A percentile compares a stretch with the other conserved stretches of the same genome.
phyloP scores from a whole-genome alignment of 345 rosid species.

The Bruguiera sexangula region DNA sequence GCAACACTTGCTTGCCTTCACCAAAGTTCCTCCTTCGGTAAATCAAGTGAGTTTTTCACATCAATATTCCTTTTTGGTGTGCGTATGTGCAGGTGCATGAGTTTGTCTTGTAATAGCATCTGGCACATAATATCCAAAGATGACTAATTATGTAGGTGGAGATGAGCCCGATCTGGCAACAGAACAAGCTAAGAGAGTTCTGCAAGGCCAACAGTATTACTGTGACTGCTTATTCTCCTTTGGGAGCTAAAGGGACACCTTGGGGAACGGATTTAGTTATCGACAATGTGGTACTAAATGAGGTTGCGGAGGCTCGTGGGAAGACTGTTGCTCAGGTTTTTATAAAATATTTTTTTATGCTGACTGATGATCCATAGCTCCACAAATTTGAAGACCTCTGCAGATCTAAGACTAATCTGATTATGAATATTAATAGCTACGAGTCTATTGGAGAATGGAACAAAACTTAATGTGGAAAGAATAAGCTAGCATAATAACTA shows the following conservation, averaged over 20 bases:
- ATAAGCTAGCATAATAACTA: too few species aligned
- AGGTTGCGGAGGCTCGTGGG: conserved; percentile 19
- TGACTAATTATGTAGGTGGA: conserved; percentile 21
- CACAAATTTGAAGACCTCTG: not conserved
- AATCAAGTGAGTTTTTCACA: not conserved
- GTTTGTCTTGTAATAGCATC: not conserved
- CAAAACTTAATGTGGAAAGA: too few species aligned
- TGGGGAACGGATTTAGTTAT: conserved; percentile 27
- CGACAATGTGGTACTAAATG: conserved; percentile 19
- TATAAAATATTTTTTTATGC: not conserved
- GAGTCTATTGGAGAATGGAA: too few species aligned
- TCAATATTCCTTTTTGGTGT: not conserved
- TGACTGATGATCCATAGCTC: not conserved
- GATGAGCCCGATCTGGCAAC: conserved; percentile 35
- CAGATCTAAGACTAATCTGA: too few species aligned
- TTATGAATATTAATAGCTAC: too few species aligned
- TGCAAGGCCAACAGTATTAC: conserved; percentile 15
- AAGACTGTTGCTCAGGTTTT: conserved; percentile 33
- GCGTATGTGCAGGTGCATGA: not conserved
- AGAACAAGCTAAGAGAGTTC: conserved; percentile 26
- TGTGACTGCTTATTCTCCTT: conserved; percentile 29
- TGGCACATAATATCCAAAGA: not conserved
- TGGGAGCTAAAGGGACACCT: conserved; percentile 21
- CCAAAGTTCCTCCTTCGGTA: conserved; percentile 1
- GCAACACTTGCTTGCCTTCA: not conserved